These are phyloP conservation scores for Xenosphaeropsis pyriputrescens DNA, from an alignment of 2,329 filamentous ascomycete species.

Conservation along the genomic window DNA sequence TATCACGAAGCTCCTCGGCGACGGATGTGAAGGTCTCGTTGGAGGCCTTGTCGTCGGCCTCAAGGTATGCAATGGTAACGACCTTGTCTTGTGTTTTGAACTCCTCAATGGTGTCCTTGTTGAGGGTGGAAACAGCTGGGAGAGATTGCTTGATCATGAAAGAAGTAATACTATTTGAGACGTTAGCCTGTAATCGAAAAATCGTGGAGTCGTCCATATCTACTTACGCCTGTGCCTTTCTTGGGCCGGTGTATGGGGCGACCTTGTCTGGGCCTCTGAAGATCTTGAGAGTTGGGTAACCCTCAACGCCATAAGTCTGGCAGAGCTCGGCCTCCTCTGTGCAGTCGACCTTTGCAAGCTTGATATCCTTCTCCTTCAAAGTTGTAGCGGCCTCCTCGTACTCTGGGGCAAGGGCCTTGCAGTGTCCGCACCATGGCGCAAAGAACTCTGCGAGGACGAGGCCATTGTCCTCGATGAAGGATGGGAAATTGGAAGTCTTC, in stretches of 20 bases:
- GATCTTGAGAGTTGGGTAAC: slow-evolving; percentile 97
- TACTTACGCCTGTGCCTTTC: slow-evolving; percentile 66
- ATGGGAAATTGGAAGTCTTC: slow-evolving; percentile 73
- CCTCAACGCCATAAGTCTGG: slow-evolving; percentile 80
- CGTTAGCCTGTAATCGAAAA: slow-evolving; percentile 3
- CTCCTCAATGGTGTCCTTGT: slow-evolving; percentile 72
- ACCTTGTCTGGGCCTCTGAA: slow-evolving; percentile 83
- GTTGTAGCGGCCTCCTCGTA: slow-evolving; percentile 77
- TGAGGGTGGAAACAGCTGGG: slow-evolving; percentile 75
- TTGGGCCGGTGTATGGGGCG: slow-evolving; percentile 72
- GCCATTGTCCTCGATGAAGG: slow-evolving; percentile 73
- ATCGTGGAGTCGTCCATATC: neutral
- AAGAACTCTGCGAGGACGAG: slow-evolving; percentile 96
- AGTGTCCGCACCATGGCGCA: slow-evolving; percentile 62
- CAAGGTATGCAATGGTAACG: slow-evolving; percentile 81
- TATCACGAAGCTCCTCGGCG: slow-evolving; percentile 69
- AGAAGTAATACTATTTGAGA: slow-evolving; percentile 38
- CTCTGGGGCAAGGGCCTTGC: slow-evolving; percentile 91
- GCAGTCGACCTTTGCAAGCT: slow-evolving; percentile 82
- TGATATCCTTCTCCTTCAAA: slow-evolving; percentile 79
- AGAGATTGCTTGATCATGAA: slow-evolving; percentile 99
- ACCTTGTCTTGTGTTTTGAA: slow-evolving; percentile 99
- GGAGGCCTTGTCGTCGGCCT: slow-evolving; percentile 64
- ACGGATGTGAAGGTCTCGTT: slow-evolving; percentile 66
- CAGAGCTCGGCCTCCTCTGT: slow-evolving; percentile 89